These are phyloP conservation scores for Leptodontidium sp. DNA, from an alignment of 2,329 filamentous ascomycete species.

Conservation along the genomic window DNA sequence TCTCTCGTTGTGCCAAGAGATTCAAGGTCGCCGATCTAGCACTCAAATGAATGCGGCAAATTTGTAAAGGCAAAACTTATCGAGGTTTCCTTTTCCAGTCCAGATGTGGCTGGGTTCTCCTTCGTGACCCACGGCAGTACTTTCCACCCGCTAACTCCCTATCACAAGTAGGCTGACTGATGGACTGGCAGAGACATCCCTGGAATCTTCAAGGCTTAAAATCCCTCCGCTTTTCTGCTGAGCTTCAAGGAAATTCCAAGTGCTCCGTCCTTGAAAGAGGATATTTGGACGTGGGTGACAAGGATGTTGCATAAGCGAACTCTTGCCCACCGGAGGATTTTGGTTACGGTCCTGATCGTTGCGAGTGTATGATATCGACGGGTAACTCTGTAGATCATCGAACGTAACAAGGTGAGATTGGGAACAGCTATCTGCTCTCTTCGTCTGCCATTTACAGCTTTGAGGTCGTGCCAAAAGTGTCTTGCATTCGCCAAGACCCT, in stretches of 20 bases:
- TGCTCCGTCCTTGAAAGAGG: background rate
- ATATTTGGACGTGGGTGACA: background rate
- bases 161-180: background rate
- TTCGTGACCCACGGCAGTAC: background rate
- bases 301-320: slow-evolving; percentile 15
- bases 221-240: no score
- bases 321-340: background rate
- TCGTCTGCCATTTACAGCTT: background rate
- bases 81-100: background rate
- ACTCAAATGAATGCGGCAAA: background rate
- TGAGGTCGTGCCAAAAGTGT: background rate
- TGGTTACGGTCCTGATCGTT: background rate
- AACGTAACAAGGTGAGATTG: background rate
- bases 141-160: background rate
- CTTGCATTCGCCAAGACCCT: background rate
- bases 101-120: background rate
- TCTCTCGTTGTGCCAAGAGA: background rate
- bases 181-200: background rate
- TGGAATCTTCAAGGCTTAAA: no score
- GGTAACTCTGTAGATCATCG: background rate
- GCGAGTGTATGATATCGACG: background rate
- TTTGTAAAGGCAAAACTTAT: background rate
- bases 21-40: background rate
- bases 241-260: background rate
- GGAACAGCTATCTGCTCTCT: background rate